phyloP scores from a whole-genome alignment of 2,329 filamentous ascomycete genomes.

The Diaporthe capsici region DNA sequence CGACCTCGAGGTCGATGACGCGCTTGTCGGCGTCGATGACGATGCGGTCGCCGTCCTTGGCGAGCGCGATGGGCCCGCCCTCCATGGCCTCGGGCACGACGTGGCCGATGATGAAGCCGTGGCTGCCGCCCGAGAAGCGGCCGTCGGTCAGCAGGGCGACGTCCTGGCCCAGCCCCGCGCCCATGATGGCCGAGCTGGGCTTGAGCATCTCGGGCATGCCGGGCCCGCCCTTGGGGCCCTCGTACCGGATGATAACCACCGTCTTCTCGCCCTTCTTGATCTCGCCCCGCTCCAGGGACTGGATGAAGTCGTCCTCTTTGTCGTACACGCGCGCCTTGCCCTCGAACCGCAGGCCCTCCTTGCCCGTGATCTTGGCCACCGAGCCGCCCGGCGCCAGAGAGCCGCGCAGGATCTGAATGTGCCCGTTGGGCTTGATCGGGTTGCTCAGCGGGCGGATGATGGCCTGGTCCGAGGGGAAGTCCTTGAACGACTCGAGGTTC shows the following conservation, averaged over 20 bases:
- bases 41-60: slow-evolving; percentile 85
- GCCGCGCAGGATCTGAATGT: slow-evolving; percentile 89
- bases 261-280: slow-evolving; percentile 91
- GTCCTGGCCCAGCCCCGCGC: slow-evolving; percentile 83
- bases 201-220: slow-evolving; percentile 98
- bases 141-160: slow-evolving; percentile 82
- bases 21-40: slow-evolving; percentile 85
- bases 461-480: slow-evolving; percentile 81
- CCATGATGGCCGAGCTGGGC: slow-evolving; percentile 93
- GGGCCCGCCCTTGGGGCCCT: slow-evolving; percentile 92
- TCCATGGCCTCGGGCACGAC: slow-evolving; percentile 90
- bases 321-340: slow-evolving; percentile 88
- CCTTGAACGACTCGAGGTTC: slow-evolving; percentile 83
- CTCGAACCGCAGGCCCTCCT: slow-evolving; percentile 87
- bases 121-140: slow-evolving; percentile 84
- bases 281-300: slow-evolving; percentile 80
- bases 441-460: slow-evolving; percentile 86
- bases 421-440: slow-evolving; percentile 89
- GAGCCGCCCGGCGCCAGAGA: slow-evolving; percentile 88
- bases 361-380: slow-evolving; percentile 94
- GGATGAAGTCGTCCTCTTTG: slow-evolving; percentile 85
- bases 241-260: slow-evolving; percentile 92
- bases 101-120: slow-evolving; percentile 90
- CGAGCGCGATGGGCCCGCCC: slow-evolving; percentile 86
- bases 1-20: slow-evolving; percentile 76